Conservation (phyloP, 2,329 filamentous ascomycete species). For the Colletotrichum melonis region DNA sequence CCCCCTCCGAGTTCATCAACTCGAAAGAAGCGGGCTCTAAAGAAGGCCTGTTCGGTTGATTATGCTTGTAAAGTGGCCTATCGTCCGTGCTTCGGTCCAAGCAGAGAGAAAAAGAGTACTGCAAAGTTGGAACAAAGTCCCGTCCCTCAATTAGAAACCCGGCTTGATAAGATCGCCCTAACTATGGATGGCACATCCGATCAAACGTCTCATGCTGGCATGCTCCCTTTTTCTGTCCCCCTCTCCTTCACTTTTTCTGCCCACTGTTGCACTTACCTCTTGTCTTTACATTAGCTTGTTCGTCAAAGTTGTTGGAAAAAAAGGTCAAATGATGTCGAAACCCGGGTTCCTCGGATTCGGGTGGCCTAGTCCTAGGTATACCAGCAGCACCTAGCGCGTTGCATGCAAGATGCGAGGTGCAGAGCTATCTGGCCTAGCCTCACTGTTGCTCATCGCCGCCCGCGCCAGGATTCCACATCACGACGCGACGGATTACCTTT, state of each 20-base stretch:
- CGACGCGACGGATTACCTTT: not conserved
- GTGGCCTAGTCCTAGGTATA: no score
- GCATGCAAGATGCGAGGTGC: not conserved
- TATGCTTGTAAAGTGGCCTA: not conserved
- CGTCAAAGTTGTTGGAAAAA: not conserved
- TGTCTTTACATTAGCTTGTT: not conserved
- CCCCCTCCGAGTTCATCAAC: no score
- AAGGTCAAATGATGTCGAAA: not conserved
- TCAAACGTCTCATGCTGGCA: constrained; percentile 28
- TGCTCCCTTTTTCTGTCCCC: not conserved
- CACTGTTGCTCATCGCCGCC: not conserved
- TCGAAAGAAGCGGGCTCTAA: not conserved
- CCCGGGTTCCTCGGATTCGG: not conserved
- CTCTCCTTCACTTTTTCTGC: not conserved
- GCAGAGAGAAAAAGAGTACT: not conserved
- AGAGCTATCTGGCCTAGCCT: not conserved
- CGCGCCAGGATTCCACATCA: not conserved
- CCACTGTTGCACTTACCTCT: not conserved
- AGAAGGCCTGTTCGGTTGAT: not conserved
- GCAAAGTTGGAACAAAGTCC: not conserved
- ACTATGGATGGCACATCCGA: constrained; percentile 33
- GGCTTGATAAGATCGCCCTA: not conserved
- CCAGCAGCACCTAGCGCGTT: not conserved
- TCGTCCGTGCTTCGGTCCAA: constrained; percentile 31
- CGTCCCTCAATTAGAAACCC: constrained; percentile 17